These are phyloP conservation scores for Hirschfeldia incana DNA, from an alignment of 345 rosid species.

Conservation along the genomic window DNA sequence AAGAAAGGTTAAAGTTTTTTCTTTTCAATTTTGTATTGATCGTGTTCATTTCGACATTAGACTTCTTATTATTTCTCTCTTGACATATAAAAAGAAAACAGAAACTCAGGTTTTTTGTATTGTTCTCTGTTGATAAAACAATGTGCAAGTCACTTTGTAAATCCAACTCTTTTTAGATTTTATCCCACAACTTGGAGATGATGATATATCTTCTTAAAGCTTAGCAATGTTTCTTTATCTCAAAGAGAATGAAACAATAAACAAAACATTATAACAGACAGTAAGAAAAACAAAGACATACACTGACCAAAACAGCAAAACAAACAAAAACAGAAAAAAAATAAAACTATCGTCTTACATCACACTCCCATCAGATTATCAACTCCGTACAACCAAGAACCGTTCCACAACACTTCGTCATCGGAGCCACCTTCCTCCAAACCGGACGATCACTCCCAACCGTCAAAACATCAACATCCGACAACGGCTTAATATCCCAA, in stretches of 20 bases:
- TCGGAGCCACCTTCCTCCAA: constrained; percentile 78
- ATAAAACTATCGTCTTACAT: neutral
- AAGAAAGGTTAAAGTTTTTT: constrained; percentile 20
- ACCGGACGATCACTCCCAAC: constrained; percentile 69
- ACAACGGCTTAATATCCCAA: constrained; percentile 73
- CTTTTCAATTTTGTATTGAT: constrained; percentile 21
- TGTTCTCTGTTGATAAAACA: constrained; percentile 35
- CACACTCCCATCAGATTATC: neutral
- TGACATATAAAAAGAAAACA: constrained; percentile 17
- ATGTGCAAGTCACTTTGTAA: constrained; percentile 32
- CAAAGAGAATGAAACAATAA: constrained; percentile 14
- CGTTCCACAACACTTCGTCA: constrained; percentile 57
- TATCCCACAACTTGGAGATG: neutral
- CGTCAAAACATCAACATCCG: constrained; percentile 63
- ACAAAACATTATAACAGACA: constrained; percentile 20
- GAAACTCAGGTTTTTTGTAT: constrained; percentile 14
- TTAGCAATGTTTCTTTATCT: neutral
- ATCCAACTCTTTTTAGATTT: too few relatives aligned
- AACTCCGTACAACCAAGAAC: neutral
- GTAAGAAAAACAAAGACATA: neutral
- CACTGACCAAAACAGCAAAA: neutral
- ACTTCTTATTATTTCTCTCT: constrained; percentile 7
- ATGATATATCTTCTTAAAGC: neutral
- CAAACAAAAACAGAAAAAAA: neutral
- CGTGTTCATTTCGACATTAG: constrained; percentile 12